These are phyloP conservation scores for Spizellomyces sp. DNA, from an alignment of 192 early-diverging fungal species.

Conservation along the genomic window DNA sequence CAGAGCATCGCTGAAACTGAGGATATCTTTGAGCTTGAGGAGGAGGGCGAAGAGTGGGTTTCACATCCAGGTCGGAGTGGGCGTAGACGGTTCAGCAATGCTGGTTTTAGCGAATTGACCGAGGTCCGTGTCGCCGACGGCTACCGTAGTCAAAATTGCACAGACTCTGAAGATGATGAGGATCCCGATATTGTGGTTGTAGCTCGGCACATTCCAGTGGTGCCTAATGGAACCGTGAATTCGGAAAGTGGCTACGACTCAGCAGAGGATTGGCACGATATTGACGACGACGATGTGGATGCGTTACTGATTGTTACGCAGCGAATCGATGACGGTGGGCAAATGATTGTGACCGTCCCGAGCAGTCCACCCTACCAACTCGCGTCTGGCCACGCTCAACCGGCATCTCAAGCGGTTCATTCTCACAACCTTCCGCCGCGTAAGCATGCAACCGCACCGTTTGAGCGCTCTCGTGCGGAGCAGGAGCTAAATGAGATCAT, in stretches of 20 bases:
- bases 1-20: neutral
- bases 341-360: no score
- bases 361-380: slow-evolving; percentile 34
- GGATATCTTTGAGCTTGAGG: slow-evolving; percentile 50
- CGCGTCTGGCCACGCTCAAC: slow-evolving; percentile 65
- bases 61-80: slow-evolving; percentile 26
- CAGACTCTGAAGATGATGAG: slow-evolving; percentile 27
- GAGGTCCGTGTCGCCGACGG: slow-evolving; percentile 25
- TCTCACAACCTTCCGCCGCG: slow-evolving; percentile 50
- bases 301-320: slow-evolving; percentile 92
- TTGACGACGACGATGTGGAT: slow-evolving; percentile 88
- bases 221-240: slow-evolving; percentile 9
- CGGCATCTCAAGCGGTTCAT: slow-evolving; percentile 21
- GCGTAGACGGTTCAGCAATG: slow-evolving; percentile 29
- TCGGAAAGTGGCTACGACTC: slow-evolving; percentile 48
- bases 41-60: slow-evolving; percentile 70
- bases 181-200: slow-evolving; percentile 34
- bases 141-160: no score
- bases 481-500: slow-evolving; percentile 90
- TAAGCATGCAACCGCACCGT: slow-evolving; percentile 64
- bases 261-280: slow-evolving; percentile 72
- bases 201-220: slow-evolving; percentile 23
- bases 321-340: slow-evolving; percentile 24
- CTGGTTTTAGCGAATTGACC: slow-evolving; percentile 17
- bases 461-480: slow-evolving; percentile 75